Percentiles rank a stretch among this genome's conserved stretches.
phyloP scores from a whole-genome alignment of 306 rosid genomes.

The Vigna radiata region DNA sequence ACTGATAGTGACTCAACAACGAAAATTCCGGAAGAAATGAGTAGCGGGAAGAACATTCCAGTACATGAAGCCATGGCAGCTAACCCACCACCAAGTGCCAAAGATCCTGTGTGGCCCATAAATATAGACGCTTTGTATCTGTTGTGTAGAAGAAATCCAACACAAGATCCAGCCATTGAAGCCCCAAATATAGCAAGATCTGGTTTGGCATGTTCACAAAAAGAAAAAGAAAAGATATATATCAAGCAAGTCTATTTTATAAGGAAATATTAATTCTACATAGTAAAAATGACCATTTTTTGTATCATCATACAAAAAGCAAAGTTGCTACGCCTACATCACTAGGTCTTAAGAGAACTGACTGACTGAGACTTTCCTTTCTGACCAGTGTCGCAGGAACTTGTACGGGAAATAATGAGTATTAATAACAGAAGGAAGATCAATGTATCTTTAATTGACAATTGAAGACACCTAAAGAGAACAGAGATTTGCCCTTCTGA shows the following conservation, averaged over 20 bases:
- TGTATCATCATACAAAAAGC: conserved; percentile 3
- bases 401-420: background rate
- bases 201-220: conserved; percentile 51
- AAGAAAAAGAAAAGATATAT: background rate
- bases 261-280: conserved; percentile 22
- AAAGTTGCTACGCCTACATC: background rate
- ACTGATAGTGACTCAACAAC: conserved; percentile 72
- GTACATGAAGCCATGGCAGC: conserved; percentile 97
- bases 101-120: conserved; percentile 92
- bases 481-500: conserved; percentile 14
- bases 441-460: background rate
- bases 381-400: background rate
- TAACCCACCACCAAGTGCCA: conserved; percentile 93
- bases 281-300: conserved; percentile 14
- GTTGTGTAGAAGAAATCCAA: conserved; percentile 94
- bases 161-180: conserved; percentile 99
- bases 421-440: background rate
- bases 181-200: conserved; percentile 95
- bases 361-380: background rate
- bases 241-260: conserved; percentile 33
- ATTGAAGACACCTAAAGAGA: background rate
- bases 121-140: conserved; percentile 85
- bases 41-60: conserved; percentile 93
- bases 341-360: background rate
- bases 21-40: conserved; percentile 80